Evolutionary conservation across 768 basidiomycete species (phyloP).

Genomic region (Mycena rosella): DNA sequence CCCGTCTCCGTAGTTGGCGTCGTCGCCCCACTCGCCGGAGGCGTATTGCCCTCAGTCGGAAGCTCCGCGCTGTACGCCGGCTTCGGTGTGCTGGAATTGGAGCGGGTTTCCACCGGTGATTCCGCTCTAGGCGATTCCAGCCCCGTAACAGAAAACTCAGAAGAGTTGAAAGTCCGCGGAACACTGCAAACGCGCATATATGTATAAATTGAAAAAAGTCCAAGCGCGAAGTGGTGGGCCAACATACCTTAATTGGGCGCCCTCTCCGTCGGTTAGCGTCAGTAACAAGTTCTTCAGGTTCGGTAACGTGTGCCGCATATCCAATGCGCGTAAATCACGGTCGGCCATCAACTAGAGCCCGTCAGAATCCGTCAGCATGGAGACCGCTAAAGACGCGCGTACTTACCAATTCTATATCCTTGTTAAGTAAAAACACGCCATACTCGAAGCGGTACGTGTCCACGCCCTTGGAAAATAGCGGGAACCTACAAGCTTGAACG

Average conservation of each 20-base stretch:
- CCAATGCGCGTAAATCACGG: slow-evolving; percentile 87
- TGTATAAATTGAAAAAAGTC: slow-evolving; percentile 39
- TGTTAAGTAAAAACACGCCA: slow-evolving; percentile 96
- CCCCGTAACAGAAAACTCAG: slow-evolving; percentile 32
- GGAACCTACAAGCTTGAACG: slow-evolving; percentile 74
- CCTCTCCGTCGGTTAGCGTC: slow-evolving; percentile 82
- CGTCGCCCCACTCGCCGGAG: slow-evolving; percentile 66
- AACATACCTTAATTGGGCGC: slow-evolving; percentile 49
- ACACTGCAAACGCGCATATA: too few relatives aligned
- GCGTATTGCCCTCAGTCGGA: slow-evolving; percentile 52
- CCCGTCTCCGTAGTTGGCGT: slow-evolving; percentile 64
- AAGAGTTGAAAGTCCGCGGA: slow-evolving; percentile 32
- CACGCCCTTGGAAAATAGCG: slow-evolving; percentile 93
- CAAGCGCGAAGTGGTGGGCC: slow-evolving; percentile 24
- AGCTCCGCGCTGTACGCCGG: slow-evolving; percentile 42
- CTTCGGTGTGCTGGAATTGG: slow-evolving; percentile 56
- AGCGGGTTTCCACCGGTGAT: slow-evolving; percentile 40
- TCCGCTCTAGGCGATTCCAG: slow-evolving; percentile 42
- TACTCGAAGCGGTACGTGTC: slow-evolving; percentile 98
- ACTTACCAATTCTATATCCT: slow-evolving; percentile 95
- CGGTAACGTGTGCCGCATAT: slow-evolving; percentile 95
- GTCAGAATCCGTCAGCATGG: slow-evolving; percentile 19
- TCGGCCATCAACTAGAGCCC: slow-evolving; percentile 87
- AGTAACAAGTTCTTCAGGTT: slow-evolving; percentile 96
- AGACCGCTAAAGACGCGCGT: slow-evolving; percentile 10